phyloP scores from a whole-genome alignment of 208 protist genomes.

The Leishmania turanica region DNA sequence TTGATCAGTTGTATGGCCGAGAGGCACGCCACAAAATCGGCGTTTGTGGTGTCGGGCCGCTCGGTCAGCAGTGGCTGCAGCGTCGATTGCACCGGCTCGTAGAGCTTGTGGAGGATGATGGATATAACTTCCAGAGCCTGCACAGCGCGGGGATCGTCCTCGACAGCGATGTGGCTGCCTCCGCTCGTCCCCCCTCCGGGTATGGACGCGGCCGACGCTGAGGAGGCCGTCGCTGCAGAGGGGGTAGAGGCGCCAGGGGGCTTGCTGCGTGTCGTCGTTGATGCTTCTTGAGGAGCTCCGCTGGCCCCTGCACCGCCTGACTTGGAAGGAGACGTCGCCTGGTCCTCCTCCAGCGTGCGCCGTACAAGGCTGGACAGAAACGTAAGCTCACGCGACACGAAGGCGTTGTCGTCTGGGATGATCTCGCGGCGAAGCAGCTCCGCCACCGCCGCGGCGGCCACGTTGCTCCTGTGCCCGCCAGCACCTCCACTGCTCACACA shows the following conservation, averaged over 20 bases:
- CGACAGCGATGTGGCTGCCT: slow-evolving; percentile 1
- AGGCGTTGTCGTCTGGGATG: slow-evolving; percentile 26
- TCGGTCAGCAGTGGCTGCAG: slow-evolving; percentile 29
- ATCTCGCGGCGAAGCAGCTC: slow-evolving; percentile 21
- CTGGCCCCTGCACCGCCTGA: not conserved
- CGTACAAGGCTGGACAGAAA: slow-evolving; percentile 23
- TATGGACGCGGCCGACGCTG: not conserved
- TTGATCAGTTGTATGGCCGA: slow-evolving; percentile 46
- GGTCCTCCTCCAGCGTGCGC: not conserved
- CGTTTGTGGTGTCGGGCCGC: slow-evolving; percentile 22
- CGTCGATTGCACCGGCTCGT: slow-evolving; percentile 16
- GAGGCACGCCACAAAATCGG: slow-evolving; percentile 44
- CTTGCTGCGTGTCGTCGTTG: not conserved
- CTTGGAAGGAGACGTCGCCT: not conserved
- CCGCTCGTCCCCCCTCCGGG: not conserved
- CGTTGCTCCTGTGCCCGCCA: not conserved
- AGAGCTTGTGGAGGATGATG: slow-evolving; percentile 18
- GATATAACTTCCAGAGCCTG: slow-evolving; percentile 26
- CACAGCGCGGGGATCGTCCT: slow-evolving; percentile 12
- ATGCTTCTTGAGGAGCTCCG: not conserved
- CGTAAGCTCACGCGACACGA: slow-evolving; percentile 25
- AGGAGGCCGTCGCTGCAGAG: not conserved
- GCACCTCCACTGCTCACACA: not conserved
- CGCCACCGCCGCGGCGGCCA: slow-evolving; percentile 24
- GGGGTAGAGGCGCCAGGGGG: not conserved